Evolutionary conservation across 2,329 filamentous ascomycete species (phyloP), one percentile per base, ranked within the genome.

Genomic region (Penicillium sp.): DNA sequence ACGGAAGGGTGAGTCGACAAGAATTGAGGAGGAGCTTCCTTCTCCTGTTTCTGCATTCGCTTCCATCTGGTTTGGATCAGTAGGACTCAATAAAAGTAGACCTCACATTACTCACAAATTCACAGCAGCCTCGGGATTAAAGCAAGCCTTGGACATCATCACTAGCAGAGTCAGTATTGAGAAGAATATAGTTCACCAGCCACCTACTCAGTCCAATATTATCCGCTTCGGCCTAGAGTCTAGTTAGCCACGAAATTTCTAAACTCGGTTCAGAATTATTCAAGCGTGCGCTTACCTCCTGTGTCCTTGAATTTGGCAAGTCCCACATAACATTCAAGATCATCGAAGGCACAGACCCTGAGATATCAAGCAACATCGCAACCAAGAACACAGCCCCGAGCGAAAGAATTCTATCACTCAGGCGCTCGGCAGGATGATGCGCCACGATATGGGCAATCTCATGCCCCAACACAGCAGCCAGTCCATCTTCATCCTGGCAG

Each of bases 401-500:
- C 2, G 56, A 55, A n/a, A 66, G 29, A 22, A 66, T 50, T 29
- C 54, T 60, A 10, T 57, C 61, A 30, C 72, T 76, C 63, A 79
- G 67, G 6, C 72, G 65, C 56, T 82, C 78, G 0, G 70, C 73
- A 1, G 64, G 58, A 48, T 78, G 75, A 37, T 72, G 71, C 2
- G 74, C 74, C 2, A 77, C 69, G n/a, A 79, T 76, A 55, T 82
- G 78, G 2, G 76, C 75, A 50, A 82, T 80, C 52, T 82, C 78
- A 53, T 82, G 78, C 0, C 75, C 75, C 12, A 82, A 55, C 0
- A 81, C 76, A 1, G 77, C 74, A 5, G 78, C 78, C 11, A 81
- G 60, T 0, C 76, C 75, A 48, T 79, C 71, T 23, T 80, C 76
- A 28, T 70, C 68, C 30, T 63, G 42, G 44, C 75, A 78, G 15